Evolutionary conservation across 139 green algal species (phyloP).

Genomic region (Chlorella sp.): DNA sequence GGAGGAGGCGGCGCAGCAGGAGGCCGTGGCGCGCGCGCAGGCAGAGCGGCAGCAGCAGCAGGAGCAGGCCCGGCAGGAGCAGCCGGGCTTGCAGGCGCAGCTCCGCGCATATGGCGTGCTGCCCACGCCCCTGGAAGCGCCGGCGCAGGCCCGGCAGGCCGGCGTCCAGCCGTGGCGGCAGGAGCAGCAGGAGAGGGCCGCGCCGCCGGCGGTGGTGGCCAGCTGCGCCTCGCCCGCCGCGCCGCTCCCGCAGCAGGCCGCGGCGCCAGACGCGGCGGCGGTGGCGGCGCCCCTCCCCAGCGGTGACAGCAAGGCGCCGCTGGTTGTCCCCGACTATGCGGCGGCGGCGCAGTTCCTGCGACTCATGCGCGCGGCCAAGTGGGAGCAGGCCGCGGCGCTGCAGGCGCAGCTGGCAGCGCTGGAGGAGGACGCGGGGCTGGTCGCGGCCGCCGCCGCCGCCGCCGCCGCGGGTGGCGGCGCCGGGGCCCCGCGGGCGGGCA

Average conservation of each 20-base stretch:
- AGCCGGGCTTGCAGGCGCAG: neutral
- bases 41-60: constrained; percentile 5
- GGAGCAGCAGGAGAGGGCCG: no score
- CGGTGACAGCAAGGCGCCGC: neutral
- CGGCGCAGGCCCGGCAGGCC: no score
- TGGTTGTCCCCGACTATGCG: neutral
- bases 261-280: neutral
- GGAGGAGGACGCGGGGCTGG: constrained; percentile 27
- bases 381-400: constrained; percentile 23
- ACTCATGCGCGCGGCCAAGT: constrained; percentile 36
- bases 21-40: neutral
- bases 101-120: no score
- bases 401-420: constrained; percentile 31
- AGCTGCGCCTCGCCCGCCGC: no score
- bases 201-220: no score
- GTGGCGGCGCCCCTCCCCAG: neutral
- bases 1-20: constrained; percentile 12
- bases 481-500: neutral
- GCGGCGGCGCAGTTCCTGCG: constrained; percentile 44
- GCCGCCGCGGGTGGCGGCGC: neutral
- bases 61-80: neutral
- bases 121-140: no score
- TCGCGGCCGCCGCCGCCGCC: constrained; percentile 19
- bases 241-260: constrained; percentile 1
- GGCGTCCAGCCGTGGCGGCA: no score